These are phyloP conservation scores for Lentinula novae-zelandiae DNA, from an alignment of 1,284 basidiomycete species.

Conservation along the genomic window DNA sequence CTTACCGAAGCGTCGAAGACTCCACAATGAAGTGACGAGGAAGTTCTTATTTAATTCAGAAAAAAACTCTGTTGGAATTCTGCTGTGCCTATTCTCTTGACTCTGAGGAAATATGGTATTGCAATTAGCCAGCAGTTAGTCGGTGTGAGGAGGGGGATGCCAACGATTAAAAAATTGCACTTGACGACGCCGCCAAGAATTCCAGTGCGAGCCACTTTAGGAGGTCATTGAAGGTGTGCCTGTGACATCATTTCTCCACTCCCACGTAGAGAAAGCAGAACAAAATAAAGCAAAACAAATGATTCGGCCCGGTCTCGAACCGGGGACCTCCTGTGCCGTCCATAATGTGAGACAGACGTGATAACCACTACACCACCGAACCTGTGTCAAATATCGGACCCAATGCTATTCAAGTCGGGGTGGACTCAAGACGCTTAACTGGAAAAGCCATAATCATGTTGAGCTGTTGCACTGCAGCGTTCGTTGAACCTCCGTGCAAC, in stretches of 20 bases:
- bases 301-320: slow-evolving; percentile 12
- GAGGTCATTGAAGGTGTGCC: not conserved
- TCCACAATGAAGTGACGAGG: not conserved
- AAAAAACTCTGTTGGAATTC: too few relatives aligned
- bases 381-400: not conserved
- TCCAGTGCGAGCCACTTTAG: not conserved
- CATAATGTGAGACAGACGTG: slow-evolving; percentile 8
- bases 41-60: too few relatives aligned
- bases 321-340: slow-evolving; percentile 11
- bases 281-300: not conserved
- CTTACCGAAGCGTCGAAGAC: not conserved
- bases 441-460: too few relatives aligned
- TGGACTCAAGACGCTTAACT: too few relatives aligned
- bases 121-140: too few relatives aligned
- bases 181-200: not conserved
- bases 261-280: too few relatives aligned
- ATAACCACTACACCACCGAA: slow-evolving; percentile 29
- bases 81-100: too few relatives aligned
- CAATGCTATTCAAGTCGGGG: too few relatives aligned
- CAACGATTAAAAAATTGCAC: not conserved
- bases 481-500: too few relatives aligned
- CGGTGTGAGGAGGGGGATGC: too few relatives aligned
- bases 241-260: not conserved
- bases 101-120: too few relatives aligned
- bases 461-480: too few relatives aligned